Evolutionary conservation across 208 protist species (phyloP).

Genomic region (Trypanosoma melophagium): DNA sequence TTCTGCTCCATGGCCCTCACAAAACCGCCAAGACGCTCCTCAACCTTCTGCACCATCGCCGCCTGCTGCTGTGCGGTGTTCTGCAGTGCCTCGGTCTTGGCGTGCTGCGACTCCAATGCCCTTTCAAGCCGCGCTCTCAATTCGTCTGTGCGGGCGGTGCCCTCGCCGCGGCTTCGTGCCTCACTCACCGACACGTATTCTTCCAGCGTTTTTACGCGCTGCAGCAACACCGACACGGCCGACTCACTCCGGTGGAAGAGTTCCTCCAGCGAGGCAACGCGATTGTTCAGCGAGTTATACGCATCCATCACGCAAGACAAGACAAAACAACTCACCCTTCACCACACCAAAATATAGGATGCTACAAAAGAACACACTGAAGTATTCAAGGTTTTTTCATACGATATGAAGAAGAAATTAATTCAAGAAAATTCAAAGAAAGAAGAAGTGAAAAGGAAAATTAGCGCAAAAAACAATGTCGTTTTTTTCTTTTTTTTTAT

Average conservation of each 20-base stretch:
- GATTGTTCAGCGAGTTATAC: slow-evolving; percentile 44
- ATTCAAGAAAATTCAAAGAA: no score
- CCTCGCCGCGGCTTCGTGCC: slow-evolving; percentile 39
- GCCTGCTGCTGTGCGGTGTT: slow-evolving; percentile 48
- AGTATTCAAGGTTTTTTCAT: no score
- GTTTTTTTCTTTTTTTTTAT: no score
- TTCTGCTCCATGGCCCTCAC: slow-evolving; percentile 60
- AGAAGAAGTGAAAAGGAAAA: no score
- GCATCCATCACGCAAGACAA: slow-evolving; percentile 16
- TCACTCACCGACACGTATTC: slow-evolving; percentile 56
- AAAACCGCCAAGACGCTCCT: slow-evolving; percentile 48
- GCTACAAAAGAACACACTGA: no score
- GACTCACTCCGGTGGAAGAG: slow-evolving; percentile 77
- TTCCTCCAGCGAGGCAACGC: slow-evolving; percentile 80
- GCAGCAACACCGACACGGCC: slow-evolving; percentile 50
- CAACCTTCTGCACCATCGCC: slow-evolving; percentile 43
- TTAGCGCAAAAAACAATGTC: no score
- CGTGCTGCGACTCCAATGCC: slow-evolving; percentile 37
- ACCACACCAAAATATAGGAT: no score
- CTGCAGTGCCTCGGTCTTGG: slow-evolving; percentile 56
- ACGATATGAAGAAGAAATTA: no score
- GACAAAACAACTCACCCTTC: no score
- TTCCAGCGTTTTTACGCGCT: slow-evolving; percentile 78
- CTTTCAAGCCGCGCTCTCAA: slow-evolving; percentile 4
- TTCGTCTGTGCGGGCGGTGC: slow-evolving; percentile 44